These are phyloP conservation scores for Hypoxylon sp. DNA, from an alignment of 2,329 filamentous ascomycete genomes.

Conservation along the genomic window DNA sequence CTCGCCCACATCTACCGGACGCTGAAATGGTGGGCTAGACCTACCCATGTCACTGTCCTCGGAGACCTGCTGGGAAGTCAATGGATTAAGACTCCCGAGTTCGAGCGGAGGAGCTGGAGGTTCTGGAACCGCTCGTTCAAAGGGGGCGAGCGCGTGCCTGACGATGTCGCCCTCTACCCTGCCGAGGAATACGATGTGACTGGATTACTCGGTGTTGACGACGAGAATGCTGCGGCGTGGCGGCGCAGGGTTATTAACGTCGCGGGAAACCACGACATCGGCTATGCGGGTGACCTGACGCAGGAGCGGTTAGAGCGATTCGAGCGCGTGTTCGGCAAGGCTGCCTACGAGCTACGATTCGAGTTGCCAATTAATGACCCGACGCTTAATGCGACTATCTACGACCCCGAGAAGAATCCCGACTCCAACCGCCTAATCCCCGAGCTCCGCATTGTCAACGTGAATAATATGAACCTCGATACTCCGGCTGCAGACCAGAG, in stretches of 20 bases:
- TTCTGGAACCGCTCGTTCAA: constrained; percentile 87
- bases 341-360: constrained; percentile 90
- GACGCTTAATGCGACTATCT: constrained; percentile 57
- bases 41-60: constrained; percentile 89
- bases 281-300: constrained; percentile 92
- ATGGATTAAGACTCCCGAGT: constrained; percentile 91
- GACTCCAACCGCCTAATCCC: constrained; percentile 67
- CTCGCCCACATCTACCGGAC: constrained; percentile 92
- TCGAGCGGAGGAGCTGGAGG: constrained; percentile 76
- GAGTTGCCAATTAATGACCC: constrained; percentile 65
- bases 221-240: constrained; percentile 72
- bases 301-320: constrained; percentile 82
- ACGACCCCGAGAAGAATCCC: constrained; percentile 59
- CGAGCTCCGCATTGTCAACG: constrained; percentile 82
- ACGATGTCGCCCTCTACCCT: constrained; percentile 66
- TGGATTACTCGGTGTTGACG: constrained; percentile 62
- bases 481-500: constrained; percentile 76
- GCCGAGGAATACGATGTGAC: constrained; percentile 63
- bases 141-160: constrained; percentile 73
- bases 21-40: constrained; percentile 84
- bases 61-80: constrained; percentile 95
- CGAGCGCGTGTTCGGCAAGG: constrained; percentile 84
- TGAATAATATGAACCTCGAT: constrained; percentile 96
- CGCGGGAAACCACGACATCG: constrained; percentile 95
- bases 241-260: constrained; percentile 85